These are phyloP conservation scores for Penium margaritaceum DNA, from an alignment of 139 green algal genomes.

Conservation along the genomic window DNA sequence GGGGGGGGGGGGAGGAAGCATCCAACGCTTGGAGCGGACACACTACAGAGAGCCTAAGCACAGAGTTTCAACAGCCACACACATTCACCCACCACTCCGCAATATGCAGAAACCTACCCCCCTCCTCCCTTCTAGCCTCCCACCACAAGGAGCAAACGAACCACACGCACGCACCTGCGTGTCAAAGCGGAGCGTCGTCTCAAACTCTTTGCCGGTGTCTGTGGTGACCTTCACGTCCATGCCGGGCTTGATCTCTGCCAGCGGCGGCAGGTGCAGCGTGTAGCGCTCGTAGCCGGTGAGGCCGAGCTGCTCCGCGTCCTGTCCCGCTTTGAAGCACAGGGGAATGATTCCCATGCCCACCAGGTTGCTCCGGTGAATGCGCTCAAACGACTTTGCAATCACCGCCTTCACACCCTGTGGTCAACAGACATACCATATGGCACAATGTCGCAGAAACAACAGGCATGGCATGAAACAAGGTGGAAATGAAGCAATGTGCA, in stretches of 20 bases:
- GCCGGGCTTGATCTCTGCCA: conserved; percentile 45
- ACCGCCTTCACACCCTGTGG: conserved; percentile 52
- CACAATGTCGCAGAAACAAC: no score
- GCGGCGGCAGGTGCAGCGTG: conserved; percentile 39
- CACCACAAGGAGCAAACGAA: no score
- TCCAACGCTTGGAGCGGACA: no score
- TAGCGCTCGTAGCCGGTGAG: conserved; percentile 48
- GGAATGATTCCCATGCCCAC: conserved; percentile 52
- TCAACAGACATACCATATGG: no score
- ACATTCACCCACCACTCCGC: no score
- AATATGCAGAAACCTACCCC: no score
- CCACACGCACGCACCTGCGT: conserved; percentile 47
- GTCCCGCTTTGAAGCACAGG: conserved; percentile 47
- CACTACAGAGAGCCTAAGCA: no score
- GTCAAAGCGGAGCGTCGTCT: conserved; percentile 42
- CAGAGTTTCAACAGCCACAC: no score
- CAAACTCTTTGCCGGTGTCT: conserved; percentile 38
- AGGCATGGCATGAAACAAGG: no score
- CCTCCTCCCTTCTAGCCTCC: no score
- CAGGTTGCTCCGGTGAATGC: conserved; percentile 52
- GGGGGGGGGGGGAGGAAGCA: no score
- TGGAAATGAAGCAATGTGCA: no score
- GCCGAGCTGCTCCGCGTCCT: conserved; percentile 41
- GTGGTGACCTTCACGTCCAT: conserved; percentile 46
- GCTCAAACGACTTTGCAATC: conserved; percentile 53